Conservation (phyloP, 768 basidiomycete genomes). For the Candolleomyces aberdarensis region DNA sequence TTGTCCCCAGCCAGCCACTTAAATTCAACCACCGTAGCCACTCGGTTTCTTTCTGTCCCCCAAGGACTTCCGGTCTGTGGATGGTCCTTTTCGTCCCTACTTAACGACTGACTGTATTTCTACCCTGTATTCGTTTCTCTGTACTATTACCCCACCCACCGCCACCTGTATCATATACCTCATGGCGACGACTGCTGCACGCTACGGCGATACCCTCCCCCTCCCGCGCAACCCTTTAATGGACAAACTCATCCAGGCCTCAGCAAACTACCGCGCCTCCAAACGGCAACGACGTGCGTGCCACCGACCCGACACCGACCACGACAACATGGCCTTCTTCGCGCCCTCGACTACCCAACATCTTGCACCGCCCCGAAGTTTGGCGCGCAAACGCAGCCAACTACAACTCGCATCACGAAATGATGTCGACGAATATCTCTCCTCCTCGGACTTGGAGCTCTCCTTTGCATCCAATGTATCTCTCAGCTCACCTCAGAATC, state of each 20-base stretch:
- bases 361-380: constrained; percentile 43
- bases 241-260: constrained; percentile 35
- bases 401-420: constrained; percentile 31
- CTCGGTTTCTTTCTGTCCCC: background rate
- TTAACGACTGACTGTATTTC: constrained; percentile 14
- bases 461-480: constrained; percentile 86
- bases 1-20: constrained; percentile 29
- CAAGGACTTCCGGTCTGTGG: background rate
- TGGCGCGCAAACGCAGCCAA: constrained; percentile 48
- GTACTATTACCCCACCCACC: constrained; percentile 10
- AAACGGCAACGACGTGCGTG: constrained; percentile 40
- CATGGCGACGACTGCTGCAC: constrained; percentile 10
- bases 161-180: constrained; percentile 7
- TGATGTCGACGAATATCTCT: constrained; percentile 63
- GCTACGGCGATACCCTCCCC: constrained; percentile 14
- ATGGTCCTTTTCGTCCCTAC: constrained; percentile 29
- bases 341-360: constrained; percentile 37
- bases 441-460: constrained; percentile 68
- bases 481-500: constrained; percentile 64
- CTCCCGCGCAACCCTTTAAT: constrained; percentile 33
- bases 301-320: constrained; percentile 26
- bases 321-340: constrained; percentile 56
- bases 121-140: constrained; percentile 3
- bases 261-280: constrained; percentile 27
- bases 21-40: constrained; percentile 11